A percentile compares a stretch with the other conserved stretches of the same genome.
phyloP scores from a whole-genome alignment of 2,329 filamentous ascomycete genomes.

The Cercospora nicotianae region DNA sequence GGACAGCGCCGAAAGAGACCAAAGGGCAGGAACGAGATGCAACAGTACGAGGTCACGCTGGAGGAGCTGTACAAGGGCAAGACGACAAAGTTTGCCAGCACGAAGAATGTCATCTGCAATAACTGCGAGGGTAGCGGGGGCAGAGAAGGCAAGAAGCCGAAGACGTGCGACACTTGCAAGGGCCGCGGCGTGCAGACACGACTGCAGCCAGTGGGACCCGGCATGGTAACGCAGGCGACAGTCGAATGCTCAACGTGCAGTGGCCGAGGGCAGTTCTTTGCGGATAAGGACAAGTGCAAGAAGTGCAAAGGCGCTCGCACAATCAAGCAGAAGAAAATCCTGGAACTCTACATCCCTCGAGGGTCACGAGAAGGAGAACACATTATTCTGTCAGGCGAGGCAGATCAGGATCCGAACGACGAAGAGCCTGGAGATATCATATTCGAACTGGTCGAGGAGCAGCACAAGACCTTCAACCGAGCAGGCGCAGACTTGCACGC shows the following conservation, averaged over 20 bases:
- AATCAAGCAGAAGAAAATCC: conserved; percentile 82
- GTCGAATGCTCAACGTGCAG: conserved; percentile 80
- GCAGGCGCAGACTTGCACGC: conserved; percentile 82
- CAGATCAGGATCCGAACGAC: conserved; percentile 86
- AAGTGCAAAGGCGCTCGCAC: conserved; percentile 95
- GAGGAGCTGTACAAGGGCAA: conserved; percentile 99
- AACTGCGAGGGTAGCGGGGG: conserved; percentile 86
- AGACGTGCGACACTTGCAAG: conserved; percentile 79
- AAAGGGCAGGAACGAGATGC: conserved; percentile 82
- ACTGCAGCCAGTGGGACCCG: conserved; percentile 80
- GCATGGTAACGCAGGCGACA: conserved; percentile 77
- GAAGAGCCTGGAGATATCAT: conserved; percentile 90
- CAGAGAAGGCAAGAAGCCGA: conserved; percentile 79
- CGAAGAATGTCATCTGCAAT: conserved; percentile 87
- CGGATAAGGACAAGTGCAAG: conserved; percentile 97
- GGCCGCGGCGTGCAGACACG: conserved; percentile 74
- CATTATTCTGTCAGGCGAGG: conserved; percentile 89
- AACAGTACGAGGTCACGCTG: conserved; percentile 84
- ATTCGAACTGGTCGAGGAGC: conserved; percentile 79
- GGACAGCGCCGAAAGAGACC: conserved; percentile 41
- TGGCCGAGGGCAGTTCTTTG: conserved; percentile 81
- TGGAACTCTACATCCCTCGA: conserved; percentile 93
- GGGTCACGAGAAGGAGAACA: conserved; percentile 78
- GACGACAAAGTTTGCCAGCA: conserved; percentile 93
- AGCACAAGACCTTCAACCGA: conserved; percentile 78